Evolutionary conservation across 306 rosid species (phyloP), one percentile per base, ranked within the genome.

Genomic region (Pyrus pyrifolia): DNA sequence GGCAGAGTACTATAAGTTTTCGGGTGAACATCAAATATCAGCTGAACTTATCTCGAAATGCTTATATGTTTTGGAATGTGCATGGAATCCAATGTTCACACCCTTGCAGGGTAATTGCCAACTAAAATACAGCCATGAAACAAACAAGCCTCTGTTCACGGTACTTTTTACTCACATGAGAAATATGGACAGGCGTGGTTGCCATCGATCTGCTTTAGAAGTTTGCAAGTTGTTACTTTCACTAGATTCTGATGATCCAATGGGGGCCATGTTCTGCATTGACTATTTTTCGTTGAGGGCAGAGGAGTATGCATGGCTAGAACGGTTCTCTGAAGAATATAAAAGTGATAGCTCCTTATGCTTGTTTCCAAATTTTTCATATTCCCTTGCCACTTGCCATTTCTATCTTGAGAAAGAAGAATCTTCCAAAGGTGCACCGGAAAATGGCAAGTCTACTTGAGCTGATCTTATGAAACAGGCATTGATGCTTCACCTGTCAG

Each of bases 131-230:
- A 80, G 79, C 65, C 92, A 92, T 67, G 97, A 90, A 67, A 77
- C 82, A 29, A 95, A 92, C 88, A 95, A 89, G 65, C 97, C 97
- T 19, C 72, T 87, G 53, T 95, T 90, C 80, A 72, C 73, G 18
- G 82, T 92, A 52, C 97, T 90, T 77, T 95, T 95, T 75, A 86
- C 87, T 78, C 99, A 90, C 87, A 85, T 92, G 91, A 95, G 89
- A 81, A 90, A 89, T 76, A 82, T 92, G 89, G 89, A 95, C 70
- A 83, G 96, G 76, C 97, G 96, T 59, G 99, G 99, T 65, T 95
- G 97, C 80, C 97, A 95, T 88, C 88, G 99, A 74, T 90, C 97
- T 70, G 97, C 99, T 83, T 86, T 95, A 76, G 96, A 95, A 82
- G 97, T 92, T 79, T 92, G 97, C 86, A 95, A 92, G 79, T 77